A percentile compares a stretch with the other conserved stretches of the same genome.
Conservation (phyloP, 2,329 filamentous ascomycete genomes). For the Talaromyces sp. region DNA sequence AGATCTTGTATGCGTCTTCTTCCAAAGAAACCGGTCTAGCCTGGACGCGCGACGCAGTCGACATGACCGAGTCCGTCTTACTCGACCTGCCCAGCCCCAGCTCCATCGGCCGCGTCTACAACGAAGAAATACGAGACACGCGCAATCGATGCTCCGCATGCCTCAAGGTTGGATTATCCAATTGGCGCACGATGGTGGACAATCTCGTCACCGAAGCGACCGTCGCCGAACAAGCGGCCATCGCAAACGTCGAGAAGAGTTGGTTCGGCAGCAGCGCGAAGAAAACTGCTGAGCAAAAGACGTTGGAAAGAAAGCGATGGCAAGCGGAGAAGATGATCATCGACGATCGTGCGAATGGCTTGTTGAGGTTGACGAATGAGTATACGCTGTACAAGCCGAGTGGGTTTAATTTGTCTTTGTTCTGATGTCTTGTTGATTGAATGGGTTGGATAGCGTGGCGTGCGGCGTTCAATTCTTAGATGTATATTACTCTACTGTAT, state of each 20-base stretch:
- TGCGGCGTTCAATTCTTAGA: background rate
- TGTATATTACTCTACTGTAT: background rate
- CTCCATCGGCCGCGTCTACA: conserved; percentile 20
- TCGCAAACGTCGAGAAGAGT: conserved; percentile 30
- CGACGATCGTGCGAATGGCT: conserved; percentile 31
- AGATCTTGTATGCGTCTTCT: conserved; percentile 78
- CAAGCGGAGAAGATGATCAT: conserved; percentile 40
- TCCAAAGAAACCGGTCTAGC: conserved; percentile 67
- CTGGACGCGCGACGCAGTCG: conserved; percentile 87
- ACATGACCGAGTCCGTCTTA: conserved; percentile 66
- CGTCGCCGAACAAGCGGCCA: conserved; percentile 34
- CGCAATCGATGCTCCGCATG: conserved; percentile 70
- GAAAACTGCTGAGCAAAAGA: conserved; percentile 28
- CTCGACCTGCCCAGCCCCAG: conserved; percentile 31
- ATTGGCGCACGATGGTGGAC: conserved; percentile 79
- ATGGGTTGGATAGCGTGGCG: conserved; percentile 1
- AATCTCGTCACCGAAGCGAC: conserved; percentile 52
- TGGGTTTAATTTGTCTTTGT: conserved; percentile 1
- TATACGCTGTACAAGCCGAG: conserved; percentile 23
- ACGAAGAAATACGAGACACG: conserved; percentile 3
- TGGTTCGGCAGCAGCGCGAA: conserved; percentile 24
- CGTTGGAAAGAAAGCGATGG: conserved; percentile 35
- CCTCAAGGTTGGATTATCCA: conserved; percentile 68
- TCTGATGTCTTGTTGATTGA: background rate
- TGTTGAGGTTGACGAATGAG: conserved; percentile 32